Base-by-base conservation (phyloP, 768 basidiomycete genomes). In the Gloeopeniophorella convolvens region DNA sequence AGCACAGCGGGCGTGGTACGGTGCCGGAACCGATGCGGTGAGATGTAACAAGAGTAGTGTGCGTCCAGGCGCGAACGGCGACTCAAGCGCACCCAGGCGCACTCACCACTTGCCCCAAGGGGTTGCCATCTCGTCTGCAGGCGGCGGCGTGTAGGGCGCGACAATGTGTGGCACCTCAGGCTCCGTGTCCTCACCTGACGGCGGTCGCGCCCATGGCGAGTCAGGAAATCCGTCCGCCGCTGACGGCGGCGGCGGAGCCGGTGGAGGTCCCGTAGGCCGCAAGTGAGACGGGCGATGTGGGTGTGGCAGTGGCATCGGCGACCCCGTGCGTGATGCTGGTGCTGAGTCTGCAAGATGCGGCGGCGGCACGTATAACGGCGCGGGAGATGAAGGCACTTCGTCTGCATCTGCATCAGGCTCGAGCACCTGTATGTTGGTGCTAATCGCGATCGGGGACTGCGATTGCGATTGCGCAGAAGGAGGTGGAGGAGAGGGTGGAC, bases 301-400 rank as follows among this genome's bases (percentile, higher is more conserved):
- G 33, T 58, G 56, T 8, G 56, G 56, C 5, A 58, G 26, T 1
- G 56, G 56, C 41, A 41, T 46, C 10, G 56, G 56, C 1, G 56
- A 58, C 5, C 28, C 49, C 3, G 49, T 58, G 32, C 56, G 56
- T 13, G 56, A 50, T 6, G 39, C 12, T 23, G 56, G 49, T 2
- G 43, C 21, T 23, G 51, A 45, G 30, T 55, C 48, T 10, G 13
- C 36, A 3, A 43, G 33, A 26, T 55, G 48, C 3, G 56, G 56
- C 26, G 56, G 56, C 1, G 56, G 56, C 4, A 58, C 56, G 32
- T 58, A 58, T 12, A 58, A 54, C 13, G 56, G 56, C 11, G 56
- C 56, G 15, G 56, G 56, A 1, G 56, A 58, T 5, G 46, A 39
- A 9, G 56, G 56, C 1, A 54, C 48, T 0, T 49, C 39, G 4